Evolutionary conservation across 805 yeast genomes (phyloP), one percentile per base, ranked within the genome.

Genomic region (Teunomyces lycoperdinae): DNA sequence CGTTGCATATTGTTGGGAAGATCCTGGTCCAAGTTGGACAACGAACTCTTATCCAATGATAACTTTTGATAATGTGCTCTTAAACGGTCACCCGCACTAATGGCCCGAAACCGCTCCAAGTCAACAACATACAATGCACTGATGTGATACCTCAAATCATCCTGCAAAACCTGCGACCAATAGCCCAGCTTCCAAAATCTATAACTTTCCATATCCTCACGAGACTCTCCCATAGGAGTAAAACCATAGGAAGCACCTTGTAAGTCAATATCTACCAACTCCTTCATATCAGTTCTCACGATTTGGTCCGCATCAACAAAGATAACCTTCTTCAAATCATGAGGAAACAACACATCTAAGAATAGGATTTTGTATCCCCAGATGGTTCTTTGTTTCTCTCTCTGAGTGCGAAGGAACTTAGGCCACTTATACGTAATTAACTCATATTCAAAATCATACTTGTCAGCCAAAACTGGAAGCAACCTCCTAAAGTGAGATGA

Each of bases 131-230:
- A 90, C 17, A 87, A 72, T 0, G 97, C 97, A 64, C 95, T 84
- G 53, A 87, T 86, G 57, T 90, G 95, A 63, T 89, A 87, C 48
- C 81, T 85, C 30, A 73, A 69, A 8, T 76, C 75, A 35, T 81
- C 77, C 31, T 77, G 79, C 38, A 92, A 69, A 24, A 77, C 74
- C 3, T 75, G 73, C 49, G 80, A 70, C 99, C 99, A 92, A 64
- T 89, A 92, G 0, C 97, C 98, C 51, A 81, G 79, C 58, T 89
- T 85, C 99, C 98, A 94, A 68, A 92, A 94, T 53, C 94, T 65
- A 63, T 76, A 88, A 0, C 92, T 95, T 60, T 87, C 92, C 85
- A 84, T 85, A 55, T 87, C 95, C 24, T 66, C 65, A 43, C 92
- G 71, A 0, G 90, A 84, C 44, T 87, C 92, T 54, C 91, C 83